Evolutionary conservation across 495 filamentous ascomycete species (phyloP).

Genomic region (Neurospora sp.): DNA sequence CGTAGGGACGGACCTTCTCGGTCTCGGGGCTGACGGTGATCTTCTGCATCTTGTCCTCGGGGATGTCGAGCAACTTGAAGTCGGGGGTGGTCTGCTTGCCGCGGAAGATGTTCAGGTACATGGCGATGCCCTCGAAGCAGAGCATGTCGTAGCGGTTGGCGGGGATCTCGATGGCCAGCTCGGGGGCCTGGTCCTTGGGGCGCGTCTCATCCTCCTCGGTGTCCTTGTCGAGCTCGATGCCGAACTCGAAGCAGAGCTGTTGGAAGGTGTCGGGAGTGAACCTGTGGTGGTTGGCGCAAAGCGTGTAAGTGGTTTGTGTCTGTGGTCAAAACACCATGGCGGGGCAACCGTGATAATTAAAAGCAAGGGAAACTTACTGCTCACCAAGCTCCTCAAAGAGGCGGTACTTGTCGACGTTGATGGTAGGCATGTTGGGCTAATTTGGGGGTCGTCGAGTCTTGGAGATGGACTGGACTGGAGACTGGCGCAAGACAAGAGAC

Average conservation of each 20-base stretch:
- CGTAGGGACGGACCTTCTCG: constrained; percentile 68
- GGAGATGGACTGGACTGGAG: neutral
- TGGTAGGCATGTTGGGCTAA: constrained; percentile 63
- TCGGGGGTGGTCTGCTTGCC: constrained; percentile 64
- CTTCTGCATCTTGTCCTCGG: constrained; percentile 62
- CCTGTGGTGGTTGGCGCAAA: constrained; percentile 29
- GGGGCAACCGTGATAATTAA: constrained; percentile 8
- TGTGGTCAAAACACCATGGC: constrained; percentile 7
- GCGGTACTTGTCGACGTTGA: constrained; percentile 86
- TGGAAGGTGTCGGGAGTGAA: constrained; percentile 94
- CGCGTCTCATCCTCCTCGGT: constrained; percentile 55
- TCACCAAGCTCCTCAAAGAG: constrained; percentile 87
- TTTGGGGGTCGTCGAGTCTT: neutral
- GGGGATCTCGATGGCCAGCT: constrained; percentile 97
- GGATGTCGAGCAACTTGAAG: constrained; percentile 61
- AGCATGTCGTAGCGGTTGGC: constrained; percentile 99
- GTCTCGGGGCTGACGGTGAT: constrained; percentile 77
- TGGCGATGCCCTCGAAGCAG: constrained; percentile 92
- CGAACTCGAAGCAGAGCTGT: constrained; percentile 96
- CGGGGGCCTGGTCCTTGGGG: constrained; percentile 74
- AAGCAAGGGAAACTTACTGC: constrained; percentile 46
- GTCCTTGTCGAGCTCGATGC: constrained; percentile 96
- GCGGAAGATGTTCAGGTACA: constrained; percentile 93
- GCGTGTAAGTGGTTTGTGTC: neutral
- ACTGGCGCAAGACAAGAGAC: neutral